Percentiles rank a stretch among this genome's conserved stretches.
Evolutionary conservation across 257 asterid genomes (phyloP).

Genomic region (Gentiana straminea): DNA sequence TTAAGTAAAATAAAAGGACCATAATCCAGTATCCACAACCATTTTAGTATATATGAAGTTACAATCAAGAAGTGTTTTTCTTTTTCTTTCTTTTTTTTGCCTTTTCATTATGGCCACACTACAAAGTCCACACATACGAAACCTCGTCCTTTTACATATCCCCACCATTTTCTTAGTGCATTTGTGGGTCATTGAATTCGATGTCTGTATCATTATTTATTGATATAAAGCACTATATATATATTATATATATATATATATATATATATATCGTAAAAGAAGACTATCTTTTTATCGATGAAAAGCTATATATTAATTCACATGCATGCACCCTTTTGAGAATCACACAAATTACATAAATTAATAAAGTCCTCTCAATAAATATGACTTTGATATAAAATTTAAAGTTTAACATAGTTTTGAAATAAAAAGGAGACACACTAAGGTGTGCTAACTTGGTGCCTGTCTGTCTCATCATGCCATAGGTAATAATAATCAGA

Average conservation of each 20-base stretch:
- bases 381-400: not conserved
- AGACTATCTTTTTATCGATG: slow-evolving; percentile 7
- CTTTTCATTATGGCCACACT: slow-evolving; percentile 1
- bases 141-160: slow-evolving; percentile 6
- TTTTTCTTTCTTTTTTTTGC: not conserved
- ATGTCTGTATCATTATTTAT: no score
- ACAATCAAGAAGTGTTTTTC: not conserved
- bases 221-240: no score
- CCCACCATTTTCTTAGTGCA: slow-evolving; percentile 2
- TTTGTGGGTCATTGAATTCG: no score
- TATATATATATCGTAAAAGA: not conserved
- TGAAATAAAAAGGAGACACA: slow-evolving; percentile 6
- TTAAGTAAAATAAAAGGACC: no score
- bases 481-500: slow-evolving; percentile 12
- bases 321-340: slow-evolving; percentile 27
- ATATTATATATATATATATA: no score
- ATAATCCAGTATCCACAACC: no score
- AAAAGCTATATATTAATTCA: slow-evolving; percentile 28
- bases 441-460: slow-evolving; percentile 5
- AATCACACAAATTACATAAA: slow-evolving; percentile 34
- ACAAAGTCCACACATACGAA: not conserved
- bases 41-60: not conserved
- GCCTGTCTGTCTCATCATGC: slow-evolving; percentile 23
- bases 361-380: not conserved
- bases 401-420: not conserved